Base-by-base conservation (phyloP, 108 stramenopile genomes). In the Cyclotella baltica region DNA sequence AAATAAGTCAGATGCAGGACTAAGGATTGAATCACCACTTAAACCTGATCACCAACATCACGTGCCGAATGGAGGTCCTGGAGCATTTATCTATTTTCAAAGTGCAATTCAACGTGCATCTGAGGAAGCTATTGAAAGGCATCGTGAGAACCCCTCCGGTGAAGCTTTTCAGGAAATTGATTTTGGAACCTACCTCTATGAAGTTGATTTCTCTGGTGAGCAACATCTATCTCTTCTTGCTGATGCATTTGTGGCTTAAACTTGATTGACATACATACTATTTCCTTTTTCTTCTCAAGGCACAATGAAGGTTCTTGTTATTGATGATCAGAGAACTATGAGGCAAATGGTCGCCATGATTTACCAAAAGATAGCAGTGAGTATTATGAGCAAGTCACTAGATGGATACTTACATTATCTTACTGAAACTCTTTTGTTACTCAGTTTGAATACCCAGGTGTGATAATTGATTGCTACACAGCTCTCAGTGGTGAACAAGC, bases 331-430 rank as follows among this genome's bases (percentile, higher is more conserved):
- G 36, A 70, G 81, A 20, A 83, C 81, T 34, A 83, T 83, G 81
- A 70, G 81, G 31, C 81, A 83, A 64, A 83, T 83, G 81, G 76
- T 83, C 5, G 81, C 81, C 38, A 83, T 76, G 81, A 62, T 83
- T 20, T 83, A 76, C 48, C 81, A 83, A 62, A 77, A 77, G 51
- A 58, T 83, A 29, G 75, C 75, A 11, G 40, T 43, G 40, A 43
- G 40, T 43, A 8, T 11, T 43, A 11, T 13, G 13, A 43, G 13
- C 13, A 43, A 43, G 13, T 43, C 13, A 43, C 13, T 43, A 11
- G 8, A 8, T 43, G 40, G 8, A 43, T 43, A 43, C 13, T 43
- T 43, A 43, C 13, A 13, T 11, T 43, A 43, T 43, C 40, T 43
- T 13, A 43, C 40, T 43, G 10, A 11, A 13, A 11, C n/a, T n/a